Base-by-base conservation (phyloP, 257 asterid species). In the Solanum ahanhuiri region DNA sequence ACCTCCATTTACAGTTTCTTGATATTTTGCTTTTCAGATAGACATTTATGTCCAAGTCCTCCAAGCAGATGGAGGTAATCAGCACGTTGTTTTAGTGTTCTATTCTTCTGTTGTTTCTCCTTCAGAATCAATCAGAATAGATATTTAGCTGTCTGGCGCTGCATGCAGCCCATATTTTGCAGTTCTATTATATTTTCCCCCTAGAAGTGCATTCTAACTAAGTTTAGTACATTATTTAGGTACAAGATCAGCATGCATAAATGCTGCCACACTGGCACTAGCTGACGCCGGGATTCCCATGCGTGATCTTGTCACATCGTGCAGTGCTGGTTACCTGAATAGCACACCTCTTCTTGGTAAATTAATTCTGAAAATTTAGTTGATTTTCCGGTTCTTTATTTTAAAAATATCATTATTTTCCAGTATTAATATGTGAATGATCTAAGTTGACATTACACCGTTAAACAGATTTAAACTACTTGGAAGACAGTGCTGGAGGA, bases 241-340 rank as follows among this genome's bases (percentile, higher is more conserved):
- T 73, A 95, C 98, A 87, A 94, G 99, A 93, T 97, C 99, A 20
- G 99, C 99, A 7, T 97, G 99, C 92, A 97, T 97, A 89, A 97
- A 97, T 92, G 98, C 98, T 76, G 98, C 99, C 72, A 94, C 98
- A 6, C 88, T 97, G 94, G 99, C 99, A 51, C 98, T 95, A 84
- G 96, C 98, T 12, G 98, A 94, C 90, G 99, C 98, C 22, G 99
- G 99, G 86, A 97, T 97, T 89, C 98, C 98, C 3, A 94, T 97
- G 99, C 90, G 94, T 63, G 98, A 97, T 90, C 92, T 95, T 45
- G 98, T 95, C 81, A 97, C 98, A 86, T 97, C 98, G 51, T 97
- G 98, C 86, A 91, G 98, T 77, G 93, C 98, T 69, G 99, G 98
- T 86, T 97, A 87, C 88, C 95, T 97, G 17, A 94, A 95, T 72